These are phyloP conservation scores for Chaetomiaceae sp. DNA, from an alignment of 2,329 filamentous ascomycete genomes.

Conservation along the genomic window DNA sequence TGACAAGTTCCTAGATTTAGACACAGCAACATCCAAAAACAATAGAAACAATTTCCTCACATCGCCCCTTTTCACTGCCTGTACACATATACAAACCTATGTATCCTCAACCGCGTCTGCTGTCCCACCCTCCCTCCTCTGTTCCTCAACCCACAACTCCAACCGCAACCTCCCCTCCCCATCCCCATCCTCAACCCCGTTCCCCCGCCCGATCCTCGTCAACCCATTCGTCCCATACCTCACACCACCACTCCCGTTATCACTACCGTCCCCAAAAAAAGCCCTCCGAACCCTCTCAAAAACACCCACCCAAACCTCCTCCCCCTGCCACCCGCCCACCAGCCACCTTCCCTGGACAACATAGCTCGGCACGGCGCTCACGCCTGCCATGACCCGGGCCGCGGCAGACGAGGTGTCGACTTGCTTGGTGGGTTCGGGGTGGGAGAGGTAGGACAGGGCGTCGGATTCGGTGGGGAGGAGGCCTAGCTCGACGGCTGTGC, in stretches of 20 bases:
- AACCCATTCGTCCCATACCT: neutral
- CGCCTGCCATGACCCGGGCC: conserved; percentile 24
- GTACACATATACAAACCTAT: no score
- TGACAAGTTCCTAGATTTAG: no score
- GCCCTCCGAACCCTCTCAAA: conserved; percentile 53
- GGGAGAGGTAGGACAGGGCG: conserved; percentile 27
- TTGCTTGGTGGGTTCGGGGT: neutral
- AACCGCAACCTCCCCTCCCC: neutral
- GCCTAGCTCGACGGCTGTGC: conserved; percentile 31
- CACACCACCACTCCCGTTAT: neutral
- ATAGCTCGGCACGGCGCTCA: conserved; percentile 70
- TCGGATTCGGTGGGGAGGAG: conserved; percentile 26
- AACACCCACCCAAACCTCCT: conserved; percentile 58
- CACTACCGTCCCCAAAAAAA: neutral
- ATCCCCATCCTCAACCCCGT: neutral
- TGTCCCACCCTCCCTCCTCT: neutral
- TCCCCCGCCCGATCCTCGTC: neutral
- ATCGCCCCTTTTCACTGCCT: no score
- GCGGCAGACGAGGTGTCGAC: neutral
- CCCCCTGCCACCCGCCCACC: conserved; percentile 67
- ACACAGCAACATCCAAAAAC: no score
- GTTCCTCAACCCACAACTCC: neutral
- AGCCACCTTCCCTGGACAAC: conserved; percentile 64
- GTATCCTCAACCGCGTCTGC: no score
- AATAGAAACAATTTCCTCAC: no score